A percentile compares a stretch with the other conserved stretches of the same genome.
phyloP scores from a whole-genome alignment of 1,139 yeast genomes.

The Suhomyces yuchorum region DNA sequence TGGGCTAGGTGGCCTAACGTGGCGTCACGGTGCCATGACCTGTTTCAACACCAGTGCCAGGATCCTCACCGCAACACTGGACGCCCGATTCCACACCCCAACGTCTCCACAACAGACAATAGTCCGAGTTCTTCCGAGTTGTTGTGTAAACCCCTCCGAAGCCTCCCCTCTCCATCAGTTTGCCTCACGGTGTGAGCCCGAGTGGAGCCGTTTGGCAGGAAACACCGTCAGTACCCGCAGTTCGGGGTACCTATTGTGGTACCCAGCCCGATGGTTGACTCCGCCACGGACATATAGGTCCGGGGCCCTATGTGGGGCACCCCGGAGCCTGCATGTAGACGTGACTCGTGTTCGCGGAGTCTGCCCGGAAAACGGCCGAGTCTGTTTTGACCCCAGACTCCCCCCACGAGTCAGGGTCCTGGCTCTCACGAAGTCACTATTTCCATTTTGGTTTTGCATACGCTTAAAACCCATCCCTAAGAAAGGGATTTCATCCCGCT shows the following conservation, averaged over 20 bases:
- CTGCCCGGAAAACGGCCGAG: not conserved
- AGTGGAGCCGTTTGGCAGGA: not conserved
- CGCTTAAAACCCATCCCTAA: not conserved
- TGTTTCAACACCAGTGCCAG: too few relatives aligned
- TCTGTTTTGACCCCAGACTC: not conserved
- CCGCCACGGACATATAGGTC: conserved; percentile 8
- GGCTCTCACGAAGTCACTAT: conserved; percentile 11
- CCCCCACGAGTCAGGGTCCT: conserved; percentile 1
- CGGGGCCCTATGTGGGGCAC: not conserved
- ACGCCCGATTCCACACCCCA: not conserved
- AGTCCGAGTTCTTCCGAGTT: not conserved
- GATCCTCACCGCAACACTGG: too few relatives aligned
- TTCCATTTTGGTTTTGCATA: conserved; percentile 8
- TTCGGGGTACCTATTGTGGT: not conserved
- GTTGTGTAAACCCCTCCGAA: not conserved
- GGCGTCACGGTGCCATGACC: too few relatives aligned
- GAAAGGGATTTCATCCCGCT: not conserved
- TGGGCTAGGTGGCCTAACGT: too few relatives aligned
- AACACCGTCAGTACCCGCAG: conserved; percentile 7
- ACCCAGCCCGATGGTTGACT: conserved; percentile 2
- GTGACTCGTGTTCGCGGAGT: conserved; percentile 2
- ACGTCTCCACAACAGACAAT: not conserved
- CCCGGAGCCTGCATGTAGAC: not conserved
- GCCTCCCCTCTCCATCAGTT: not conserved
- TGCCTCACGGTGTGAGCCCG: conserved; percentile 2